Percentiles rank a stretch among this genome's conserved stretches.
phyloP scores from a whole-genome alignment of 1,284 basidiomycete genomes.

The Sanghuangporus weigelae region DNA sequence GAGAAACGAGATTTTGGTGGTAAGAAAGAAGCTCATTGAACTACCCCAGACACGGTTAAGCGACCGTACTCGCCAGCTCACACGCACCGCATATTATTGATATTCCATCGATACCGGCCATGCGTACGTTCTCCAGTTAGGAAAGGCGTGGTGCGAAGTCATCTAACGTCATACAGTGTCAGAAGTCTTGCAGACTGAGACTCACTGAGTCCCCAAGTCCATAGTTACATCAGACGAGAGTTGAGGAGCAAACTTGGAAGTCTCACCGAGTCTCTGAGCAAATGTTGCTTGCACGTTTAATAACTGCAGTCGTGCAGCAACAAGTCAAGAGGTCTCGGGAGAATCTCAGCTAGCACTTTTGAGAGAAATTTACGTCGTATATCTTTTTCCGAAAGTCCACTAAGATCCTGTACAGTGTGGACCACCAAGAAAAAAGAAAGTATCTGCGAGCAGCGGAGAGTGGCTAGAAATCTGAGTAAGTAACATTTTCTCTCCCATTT shows the following conservation, averaged over 20 bases:
- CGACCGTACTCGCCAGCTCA: constrained; percentile 45
- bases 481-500: too few relatives aligned
- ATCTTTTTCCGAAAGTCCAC: too few relatives aligned
- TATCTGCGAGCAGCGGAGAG: too few relatives aligned
- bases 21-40: not conserved
- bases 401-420: too few relatives aligned
- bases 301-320: constrained; percentile 53
- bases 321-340: constrained; percentile 43
- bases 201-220: constrained; percentile 63
- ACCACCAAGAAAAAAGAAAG: too few relatives aligned
- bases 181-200: constrained; percentile 53
- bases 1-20: too few relatives aligned
- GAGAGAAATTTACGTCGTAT: not conserved
- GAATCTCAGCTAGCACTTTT: constrained; percentile 24
- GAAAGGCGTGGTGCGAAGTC: constrained; percentile 59
- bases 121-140: constrained; percentile 53
- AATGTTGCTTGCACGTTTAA: constrained; percentile 56
- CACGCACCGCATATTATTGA: constrained; percentile 35
- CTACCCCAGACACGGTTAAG: constrained; percentile 41
- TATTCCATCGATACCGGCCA: constrained; percentile 50
- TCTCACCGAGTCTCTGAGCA: constrained; percentile 56
- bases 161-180: constrained; percentile 50
- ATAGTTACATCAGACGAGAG: not conserved
- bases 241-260: not conserved
- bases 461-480: too few relatives aligned